phyloP scores from a whole-genome alignment of 2,329 filamentous ascomycete species.

The Alternaria sp. region DNA sequence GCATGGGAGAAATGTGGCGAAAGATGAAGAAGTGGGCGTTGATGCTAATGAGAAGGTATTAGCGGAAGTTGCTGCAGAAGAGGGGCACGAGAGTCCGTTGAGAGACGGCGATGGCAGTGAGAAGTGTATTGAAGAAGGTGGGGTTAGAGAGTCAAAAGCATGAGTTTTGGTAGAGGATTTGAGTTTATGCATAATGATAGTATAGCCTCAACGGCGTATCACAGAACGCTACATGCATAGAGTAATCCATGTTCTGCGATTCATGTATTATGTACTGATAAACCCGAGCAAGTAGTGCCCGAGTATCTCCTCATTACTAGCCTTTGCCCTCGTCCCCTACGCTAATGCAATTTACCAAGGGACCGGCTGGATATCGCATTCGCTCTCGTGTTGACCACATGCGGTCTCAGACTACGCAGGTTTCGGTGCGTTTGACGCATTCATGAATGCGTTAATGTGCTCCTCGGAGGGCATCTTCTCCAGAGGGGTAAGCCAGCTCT shows the following conservation, averaged over 20 bases:
- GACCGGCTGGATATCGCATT: constrained; percentile 2
- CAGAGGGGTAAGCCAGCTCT: constrained; percentile 39
- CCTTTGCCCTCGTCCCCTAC: neutral
- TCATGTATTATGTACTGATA: neutral
- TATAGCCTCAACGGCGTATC: neutral
- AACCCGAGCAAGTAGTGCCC: neutral
- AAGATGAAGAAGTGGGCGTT: constrained; percentile 29
- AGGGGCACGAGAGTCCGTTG: constrained; percentile 29
- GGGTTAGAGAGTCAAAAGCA: constrained; percentile 15
- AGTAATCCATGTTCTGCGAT: neutral
- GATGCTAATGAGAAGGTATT: constrained; percentile 27
- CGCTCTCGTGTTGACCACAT: neutral
- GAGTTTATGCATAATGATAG: neutral
- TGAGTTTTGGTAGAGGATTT: constrained; percentile 1
- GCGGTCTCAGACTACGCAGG: constrained; percentile 3
- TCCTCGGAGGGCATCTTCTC: constrained; percentile 41
- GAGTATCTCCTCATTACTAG: neutral
- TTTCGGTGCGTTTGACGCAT: constrained; percentile 14
- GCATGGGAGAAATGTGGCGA: constrained; percentile 1
- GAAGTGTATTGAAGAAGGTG: constrained; percentile 20
- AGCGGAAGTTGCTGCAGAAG: constrained; percentile 40
- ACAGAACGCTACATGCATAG: neutral
- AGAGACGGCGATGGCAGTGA: constrained; percentile 6
- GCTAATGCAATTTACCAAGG: neutral
- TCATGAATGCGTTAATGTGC: constrained; percentile 32